Evolutionary conservation across 2,329 filamentous ascomycete species (phyloP), one percentile per base, ranked within the genome.

Genomic region (Fusarium verrucosum): DNA sequence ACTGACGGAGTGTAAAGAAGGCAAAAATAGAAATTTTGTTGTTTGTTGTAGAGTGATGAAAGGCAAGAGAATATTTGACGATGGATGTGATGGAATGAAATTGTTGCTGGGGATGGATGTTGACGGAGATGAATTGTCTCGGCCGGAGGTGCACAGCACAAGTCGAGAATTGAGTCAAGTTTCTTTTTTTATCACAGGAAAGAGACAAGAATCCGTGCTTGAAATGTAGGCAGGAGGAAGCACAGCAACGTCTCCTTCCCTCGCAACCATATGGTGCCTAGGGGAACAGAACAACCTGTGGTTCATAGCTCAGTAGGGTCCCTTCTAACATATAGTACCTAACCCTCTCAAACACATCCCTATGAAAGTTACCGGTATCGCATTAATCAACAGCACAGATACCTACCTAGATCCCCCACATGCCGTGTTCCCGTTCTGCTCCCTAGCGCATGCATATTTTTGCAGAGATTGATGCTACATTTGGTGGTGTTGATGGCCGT

Each of bases 361-460:
- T 53, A 43, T 33, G 22, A 30, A 42, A 28, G 33, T 36, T 65
- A 52, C 35, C 32, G 41, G 47, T n/a, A n/a, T n/a, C n/a, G n/a
- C 23, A 45, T 38, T 13, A 38, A 19, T n/a, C n/a, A n/a, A n/a
- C n/a, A n/a, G n/a, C n/a, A n/a, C n/a, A n/a, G n/a, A n/a, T n/a
- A n/a, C 10, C 42, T 40, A 37, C 43, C 25, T 44, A 10, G 22
- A 33, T 53, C 43, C 50, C 28, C 58, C 65, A 65, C 65, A 62
- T 65, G 41, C 61, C 57, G 61, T 58, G 42, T 69, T 50, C 66
- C 62, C 66, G 56, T 35, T 33, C 46, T 56, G 38, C 46, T 42
- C 51, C 28, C 23, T 36, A 33, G 45, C 50, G 37, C 42, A 23
- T 50, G 37, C 38, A 35, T 46, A 40, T 13, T 43, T 23, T 33